phyloP scores from a whole-genome alignment of 306 rosid genomes.

The Medicago truncatula region DNA sequence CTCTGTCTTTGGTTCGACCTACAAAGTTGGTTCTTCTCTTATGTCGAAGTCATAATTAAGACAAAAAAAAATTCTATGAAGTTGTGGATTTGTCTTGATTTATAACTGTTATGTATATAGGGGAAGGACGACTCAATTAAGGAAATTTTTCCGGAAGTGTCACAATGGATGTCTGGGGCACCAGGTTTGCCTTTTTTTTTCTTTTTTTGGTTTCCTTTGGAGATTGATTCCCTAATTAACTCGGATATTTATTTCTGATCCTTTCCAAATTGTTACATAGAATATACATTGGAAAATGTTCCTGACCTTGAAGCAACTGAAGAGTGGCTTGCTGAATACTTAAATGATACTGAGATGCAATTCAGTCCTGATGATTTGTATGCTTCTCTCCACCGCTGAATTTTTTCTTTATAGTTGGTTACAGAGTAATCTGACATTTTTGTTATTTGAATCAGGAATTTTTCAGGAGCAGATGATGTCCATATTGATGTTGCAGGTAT shows the following conservation, averaged over 20 bases:
- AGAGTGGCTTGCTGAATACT: conserved; percentile 85
- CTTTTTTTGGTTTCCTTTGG: background rate
- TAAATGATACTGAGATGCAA: conserved; percentile 75
- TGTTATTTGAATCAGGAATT: conserved; percentile 62
- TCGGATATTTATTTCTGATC: conserved; percentile 11
- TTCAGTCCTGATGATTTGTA: conserved; percentile 81
- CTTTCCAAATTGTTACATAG: conserved; percentile 35
- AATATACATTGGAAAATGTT: conserved; percentile 54
- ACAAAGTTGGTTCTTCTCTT: conserved; percentile 28
- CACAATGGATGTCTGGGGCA: conserved; percentile 61
- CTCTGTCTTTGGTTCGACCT: conserved; percentile 14
- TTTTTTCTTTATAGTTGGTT: conserved; percentile 8
- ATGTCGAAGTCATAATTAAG: background rate
- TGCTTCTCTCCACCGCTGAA: conserved; percentile 47
- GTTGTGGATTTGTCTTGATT: conserved; percentile 23
- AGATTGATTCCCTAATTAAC: background rate
- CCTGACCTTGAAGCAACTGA: conserved; percentile 71
- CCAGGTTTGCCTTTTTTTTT: conserved; percentile 60
- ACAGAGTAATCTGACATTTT: conserved; percentile 46
- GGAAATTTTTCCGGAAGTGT: conserved; percentile 60
- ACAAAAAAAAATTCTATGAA: background rate
- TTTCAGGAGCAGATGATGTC: conserved; percentile 63
- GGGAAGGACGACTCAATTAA: conserved; percentile 61
- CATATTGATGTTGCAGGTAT: conserved; percentile 74
- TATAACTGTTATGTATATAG: conserved; percentile 48